These are phyloP conservation scores for Trichomonas vaginalis DNA, from an alignment of 208 protist species.

Conservation along the genomic window DNA sequence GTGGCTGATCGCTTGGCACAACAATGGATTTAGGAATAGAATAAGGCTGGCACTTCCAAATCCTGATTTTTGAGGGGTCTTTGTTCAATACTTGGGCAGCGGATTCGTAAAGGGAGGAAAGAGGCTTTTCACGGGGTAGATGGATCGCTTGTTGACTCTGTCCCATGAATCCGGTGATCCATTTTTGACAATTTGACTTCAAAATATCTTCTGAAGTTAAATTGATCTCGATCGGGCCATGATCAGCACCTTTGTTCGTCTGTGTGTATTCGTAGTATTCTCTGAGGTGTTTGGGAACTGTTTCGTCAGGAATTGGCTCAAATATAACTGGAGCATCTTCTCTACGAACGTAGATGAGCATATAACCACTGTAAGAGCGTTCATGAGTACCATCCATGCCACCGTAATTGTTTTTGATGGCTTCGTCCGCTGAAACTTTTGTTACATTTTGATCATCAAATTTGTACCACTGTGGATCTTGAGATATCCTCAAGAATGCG, in stretches of 20 bases:
- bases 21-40: neutral
- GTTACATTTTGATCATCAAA: neutral
- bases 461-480: neutral
- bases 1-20: no score
- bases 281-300: neutral
- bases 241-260: neutral
- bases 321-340: neutral
- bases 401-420: neutral
- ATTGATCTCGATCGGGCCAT: neutral
- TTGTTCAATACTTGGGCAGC: neutral
- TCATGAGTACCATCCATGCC: neutral
- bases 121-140: neutral
- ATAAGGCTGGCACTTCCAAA: neutral
- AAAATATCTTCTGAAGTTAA: neutral
- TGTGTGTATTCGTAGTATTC: neutral
- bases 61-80: neutral
- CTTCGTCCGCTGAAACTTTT: neutral
- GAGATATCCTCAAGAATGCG: neutral
- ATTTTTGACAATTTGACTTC: neutral
- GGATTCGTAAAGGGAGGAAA: neutral
- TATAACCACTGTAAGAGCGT: neutral
- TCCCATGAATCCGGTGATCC: neutral
- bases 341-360: neutral
- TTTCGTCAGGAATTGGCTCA: neutral
- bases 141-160: neutral